Evolutionary conservation across 2,329 filamentous ascomycete genomes (phyloP), one percentile per base, ranked within the genome.

Genomic region (Cephalotrichum gorgonifer): DNA sequence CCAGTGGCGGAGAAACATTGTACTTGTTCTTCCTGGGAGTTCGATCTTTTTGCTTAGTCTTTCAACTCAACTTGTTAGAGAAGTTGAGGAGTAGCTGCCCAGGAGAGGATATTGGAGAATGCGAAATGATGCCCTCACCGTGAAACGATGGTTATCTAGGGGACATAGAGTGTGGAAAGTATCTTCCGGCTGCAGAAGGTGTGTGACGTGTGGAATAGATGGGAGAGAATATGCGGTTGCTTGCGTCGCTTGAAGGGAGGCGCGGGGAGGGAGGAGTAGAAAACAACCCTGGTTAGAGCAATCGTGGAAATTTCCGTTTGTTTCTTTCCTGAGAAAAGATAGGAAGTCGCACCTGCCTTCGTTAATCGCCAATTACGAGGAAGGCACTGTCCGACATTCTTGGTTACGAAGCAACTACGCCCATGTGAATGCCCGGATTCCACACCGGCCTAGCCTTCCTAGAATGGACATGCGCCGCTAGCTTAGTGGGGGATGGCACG

Each of bases 1-100:
- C 67, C 79, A 79, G 35, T 74, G 72, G 50, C 85, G 85, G 46
- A 83, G 79, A 61, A 93, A 95, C 89, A 96, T 93, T 35, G 47
- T 70, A 14, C 9, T 11, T 33, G 12, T 33, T 33, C 30, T 33
- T 4, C 3, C 30, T 15, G 12, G n/a, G 30, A 33, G 30, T 33
- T 4, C n/a, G 12, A 4, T 11, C 12, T 15, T 33, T 11, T 15
- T 33, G 4, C 6, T 33, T 33, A 4, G 30, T 11, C 30, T 33
- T 15, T 33, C 30, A 15, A 15, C n/a, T 11, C 30, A 15, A 11
- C 12, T 33, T 14, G 8, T 14, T 14, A 11, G 5, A 11, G 30
- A 33, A 33, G 30, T 6, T 14, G 12, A 11, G 30, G 4, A 33
- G 30, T 4, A 15, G 12, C 30, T 6, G 30, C 30, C 12, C 30